These are phyloP conservation scores for Escovopsis sp. DNA, from an alignment of 2,329 filamentous ascomycete genomes.

Conservation along the genomic window DNA sequence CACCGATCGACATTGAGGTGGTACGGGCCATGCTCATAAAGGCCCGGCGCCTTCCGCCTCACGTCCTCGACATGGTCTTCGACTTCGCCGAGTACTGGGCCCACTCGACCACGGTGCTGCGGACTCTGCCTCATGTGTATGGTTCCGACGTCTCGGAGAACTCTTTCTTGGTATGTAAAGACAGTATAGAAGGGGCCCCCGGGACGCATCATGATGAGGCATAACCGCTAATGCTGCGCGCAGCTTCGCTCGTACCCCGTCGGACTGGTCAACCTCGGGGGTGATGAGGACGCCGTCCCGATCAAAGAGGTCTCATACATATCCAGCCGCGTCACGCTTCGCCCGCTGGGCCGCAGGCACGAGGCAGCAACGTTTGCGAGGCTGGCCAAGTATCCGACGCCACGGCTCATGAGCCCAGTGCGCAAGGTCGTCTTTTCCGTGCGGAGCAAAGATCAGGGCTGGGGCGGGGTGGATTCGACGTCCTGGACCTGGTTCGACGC, in stretches of 20 bases:
- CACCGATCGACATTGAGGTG: slow-evolving; percentile 32
- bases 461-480: slow-evolving; percentile 31
- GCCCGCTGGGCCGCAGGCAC: slow-evolving; percentile 13
- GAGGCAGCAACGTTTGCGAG: slow-evolving; percentile 16
- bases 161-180: slow-evolving; percentile 18
- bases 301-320: slow-evolving; percentile 11
- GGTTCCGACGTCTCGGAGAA: slow-evolving; percentile 15
- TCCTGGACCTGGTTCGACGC: slow-evolving; percentile 52
- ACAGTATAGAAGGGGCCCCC: background rate
- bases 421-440: slow-evolving; percentile 48
- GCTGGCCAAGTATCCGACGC: slow-evolving; percentile 24
- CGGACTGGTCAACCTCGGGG: slow-evolving; percentile 18
- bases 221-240: background rate
- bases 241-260: slow-evolving; percentile 25
- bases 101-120: slow-evolving; percentile 24
- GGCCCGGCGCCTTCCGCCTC: slow-evolving; percentile 31
- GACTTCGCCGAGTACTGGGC: slow-evolving; percentile 51
- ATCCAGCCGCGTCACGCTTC: slow-evolving; percentile 14
- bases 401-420: slow-evolving; percentile 32
- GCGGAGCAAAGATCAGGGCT: slow-evolving; percentile 44
- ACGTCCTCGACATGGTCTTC: slow-evolving; percentile 40
- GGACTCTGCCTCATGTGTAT: slow-evolving; percentile 12
- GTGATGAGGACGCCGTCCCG: slow-evolving; percentile 9
- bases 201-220: too few species aligned
- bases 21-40: slow-evolving; percentile 33